Evolutionary conservation across 1,284 basidiomycete species (phyloP).

Genomic region (Sanghuangporus sanghuang): DNA sequence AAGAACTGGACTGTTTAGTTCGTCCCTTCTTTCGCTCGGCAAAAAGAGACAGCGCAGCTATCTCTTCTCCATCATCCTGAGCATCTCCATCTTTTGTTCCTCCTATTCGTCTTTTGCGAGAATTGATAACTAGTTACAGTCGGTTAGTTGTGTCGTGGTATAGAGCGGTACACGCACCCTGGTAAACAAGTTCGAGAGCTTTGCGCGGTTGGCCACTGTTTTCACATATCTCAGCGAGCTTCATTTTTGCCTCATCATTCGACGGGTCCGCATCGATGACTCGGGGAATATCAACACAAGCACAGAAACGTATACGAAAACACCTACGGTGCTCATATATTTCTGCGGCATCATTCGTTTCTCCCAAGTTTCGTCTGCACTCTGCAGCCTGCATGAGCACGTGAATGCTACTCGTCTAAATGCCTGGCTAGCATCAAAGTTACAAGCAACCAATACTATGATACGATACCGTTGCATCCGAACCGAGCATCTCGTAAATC

Average conservation of each 20-base stretch:
- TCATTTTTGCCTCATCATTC: slow-evolving; percentile 80
- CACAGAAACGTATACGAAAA: neutral
- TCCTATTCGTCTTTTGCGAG: slow-evolving; percentile 47
- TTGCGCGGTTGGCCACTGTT: slow-evolving; percentile 73
- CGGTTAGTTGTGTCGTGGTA: neutral
- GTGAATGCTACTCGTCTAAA: slow-evolving; percentile 63
- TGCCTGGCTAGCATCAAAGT: neutral
- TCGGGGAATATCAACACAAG: slow-evolving; percentile 26
- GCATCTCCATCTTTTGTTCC: slow-evolving; percentile 21
- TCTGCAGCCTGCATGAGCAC: slow-evolving; percentile 66
- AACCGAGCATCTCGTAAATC: slow-evolving; percentile 72
- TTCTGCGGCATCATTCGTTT: slow-evolving; percentile 71
- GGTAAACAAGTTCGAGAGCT: slow-evolving; percentile 82
- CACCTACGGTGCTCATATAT: slow-evolving; percentile 75
- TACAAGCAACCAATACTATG: neutral
- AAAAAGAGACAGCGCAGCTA: slow-evolving; percentile 45
- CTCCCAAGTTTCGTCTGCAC: slow-evolving; percentile 70
- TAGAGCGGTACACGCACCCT: slow-evolving; percentile 48
- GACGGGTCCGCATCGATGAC: slow-evolving; percentile 72
- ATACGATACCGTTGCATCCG: slow-evolving; percentile 54
- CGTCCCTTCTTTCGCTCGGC: slow-evolving; percentile 42
- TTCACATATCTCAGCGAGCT: slow-evolving; percentile 88
- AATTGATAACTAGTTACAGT: slow-evolving; percentile 52
- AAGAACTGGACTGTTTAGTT: slow-evolving; percentile 28
- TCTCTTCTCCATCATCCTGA: slow-evolving; percentile 22